Percentiles rank a stretch among this genome's conserved stretches.
phyloP scores from a whole-genome alignment of 2,329 filamentous ascomycete genomes.

The Triangularia setosa region DNA sequence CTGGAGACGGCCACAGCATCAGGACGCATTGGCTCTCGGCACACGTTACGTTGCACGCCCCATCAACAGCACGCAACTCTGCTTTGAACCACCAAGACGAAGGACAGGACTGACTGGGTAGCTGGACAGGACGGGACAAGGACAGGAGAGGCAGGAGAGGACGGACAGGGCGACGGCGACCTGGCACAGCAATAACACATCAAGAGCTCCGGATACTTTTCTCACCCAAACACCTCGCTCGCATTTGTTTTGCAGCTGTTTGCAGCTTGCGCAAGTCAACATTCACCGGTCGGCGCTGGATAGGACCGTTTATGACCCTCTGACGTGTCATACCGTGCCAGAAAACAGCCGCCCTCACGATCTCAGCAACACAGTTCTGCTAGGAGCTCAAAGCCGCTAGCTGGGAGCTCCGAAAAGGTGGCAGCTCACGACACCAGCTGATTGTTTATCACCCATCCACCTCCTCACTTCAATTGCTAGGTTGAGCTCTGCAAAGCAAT shows the following conservation, averaged over 20 bases:
- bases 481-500: neutral
- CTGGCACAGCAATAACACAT: neutral
- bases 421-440: no score
- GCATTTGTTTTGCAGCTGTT: neutral
- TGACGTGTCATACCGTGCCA: slow-evolving; percentile 30
- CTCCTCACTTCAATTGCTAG: neutral
- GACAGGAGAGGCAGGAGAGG: neutral
- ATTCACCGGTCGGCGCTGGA: slow-evolving; percentile 1
- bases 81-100: neutral
- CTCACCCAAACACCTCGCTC: neutral
- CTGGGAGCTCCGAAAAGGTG: neutral
- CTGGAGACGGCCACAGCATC: slow-evolving; percentile 6
- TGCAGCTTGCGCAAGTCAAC: slow-evolving; percentile 11
- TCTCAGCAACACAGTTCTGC: neutral
- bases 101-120: neutral
- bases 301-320: slow-evolving; percentile 23
- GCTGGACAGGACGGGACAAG: neutral
- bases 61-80: neutral
- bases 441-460: no score
- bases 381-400: neutral
- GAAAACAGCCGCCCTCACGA: no score
- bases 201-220: neutral
- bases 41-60: slow-evolving; percentile 8
- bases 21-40: slow-evolving; percentile 5
- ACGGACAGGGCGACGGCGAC: neutral